Base-by-base conservation (phyloP, 805 yeast genomes). In the Hagleromyces aurorensis region DNA sequence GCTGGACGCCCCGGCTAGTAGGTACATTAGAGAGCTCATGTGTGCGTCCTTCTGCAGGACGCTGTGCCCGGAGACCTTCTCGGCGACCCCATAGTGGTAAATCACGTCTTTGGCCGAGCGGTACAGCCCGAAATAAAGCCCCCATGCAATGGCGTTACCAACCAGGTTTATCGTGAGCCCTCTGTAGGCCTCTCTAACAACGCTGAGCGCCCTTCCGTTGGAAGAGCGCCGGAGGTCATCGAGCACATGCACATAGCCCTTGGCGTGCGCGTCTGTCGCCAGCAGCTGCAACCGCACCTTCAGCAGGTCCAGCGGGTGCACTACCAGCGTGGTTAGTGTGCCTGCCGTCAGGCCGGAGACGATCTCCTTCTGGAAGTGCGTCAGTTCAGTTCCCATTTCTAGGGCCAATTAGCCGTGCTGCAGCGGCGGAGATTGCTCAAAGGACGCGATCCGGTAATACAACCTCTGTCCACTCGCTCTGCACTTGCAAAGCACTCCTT, bases 111-210 rank as follows among this genome's bases (percentile, higher is more conserved):
- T 83, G 39, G 72, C 67, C 34, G 66, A 69, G 19, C 80, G 69
- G 55, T 87, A 91, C 22, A 83, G 61, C 17, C 78, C 70, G 57
- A 91, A 91, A 49, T 91, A 91, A 5, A 83, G 53, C 0, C 85
- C 81, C 97, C 98, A 91, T 0, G 94, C 89, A 0, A 74, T 52
- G 0, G 93, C 74, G 41, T 86, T 85, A 1, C 97, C 98, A 0
- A 83, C 21, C 4, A 89, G 46, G 48, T 87, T 91, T 1, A 94
- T 84, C 0, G 74, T 64, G 3, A 86, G 61, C 0, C 96, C 96
- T 33, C 95, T 64, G 48, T 87, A 86, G 29, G 65, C 40, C 25
- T 60, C 69, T 6, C 30, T 44, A 3, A 52, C 9, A 24, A 47
- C 20, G 14, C 26, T 42, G 23, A 7, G 44, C 17, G 18, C 18